Base-by-base conservation (phyloP, 805 yeast genomes). In the Monosporozyma yasuniensis region DNA sequence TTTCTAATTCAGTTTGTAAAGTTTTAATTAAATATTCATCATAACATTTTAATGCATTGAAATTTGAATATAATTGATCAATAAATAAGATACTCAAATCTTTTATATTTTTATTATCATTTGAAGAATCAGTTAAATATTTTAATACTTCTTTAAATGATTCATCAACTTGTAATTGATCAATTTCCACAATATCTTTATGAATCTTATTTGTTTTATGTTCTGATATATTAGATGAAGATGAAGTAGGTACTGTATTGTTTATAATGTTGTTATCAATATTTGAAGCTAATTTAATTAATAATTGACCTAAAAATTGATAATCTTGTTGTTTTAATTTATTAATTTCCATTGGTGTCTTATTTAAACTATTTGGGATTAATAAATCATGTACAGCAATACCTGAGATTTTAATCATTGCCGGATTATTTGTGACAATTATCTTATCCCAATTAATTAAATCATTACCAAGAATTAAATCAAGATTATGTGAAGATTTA, bases 1-100 rank as follows among this genome's bases (percentile, higher is more conserved):
- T 93, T 64, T 93, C 98, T 23, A 90, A 69, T 65, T 91, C 98
- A 49, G 77, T 74, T 14, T 79, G 65, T 38, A 93, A 68, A 52
- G 77, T 78, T 3, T 77, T 69, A 61, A 84, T 90, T 56, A 77
- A 72, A 58, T 67, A 77, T 57, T 85, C 93, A 4, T 75, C 67
- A 47, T 72, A 67, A 2, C 76, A 75, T 57, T 83, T 76, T 44
- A 80, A 54, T 4, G 75, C 60, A 34, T 67, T 66, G 50, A 81
- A 66, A 12, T 25, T 44, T n/a, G 48, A 38, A 25, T 42, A 54
- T 43, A 81, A 62, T 39, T 74, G 74, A 27, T 75, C 70, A 7
- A 73, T 67, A 38, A 79, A 71, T 16, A 71, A 21, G n/a, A 54
- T 54, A 50, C 70, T 71, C 28, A 79, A 67, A 23, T 64, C 71